A percentile compares a stretch with the other conserved stretches of the same genome.
These are phyloP conservation scores for Ceratocystis lukuohia DNA, from an alignment of 2,329 filamentous ascomycete genomes.

Conservation along the genomic window DNA sequence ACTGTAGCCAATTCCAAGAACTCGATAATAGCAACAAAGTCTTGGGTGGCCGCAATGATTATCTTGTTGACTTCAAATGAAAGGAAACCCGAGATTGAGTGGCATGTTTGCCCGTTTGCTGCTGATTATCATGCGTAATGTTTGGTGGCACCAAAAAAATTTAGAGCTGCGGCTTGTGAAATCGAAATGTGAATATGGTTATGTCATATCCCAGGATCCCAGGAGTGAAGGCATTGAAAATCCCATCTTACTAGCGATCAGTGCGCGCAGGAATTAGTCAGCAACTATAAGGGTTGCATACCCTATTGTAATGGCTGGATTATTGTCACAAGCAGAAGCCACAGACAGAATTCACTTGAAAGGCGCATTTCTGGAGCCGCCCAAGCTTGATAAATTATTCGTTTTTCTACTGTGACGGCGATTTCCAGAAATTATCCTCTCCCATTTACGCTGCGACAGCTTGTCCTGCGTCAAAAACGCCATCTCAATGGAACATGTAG, in stretches of 20 bases:
- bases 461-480: no score
- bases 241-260: not conserved
- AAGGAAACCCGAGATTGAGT: not conserved
- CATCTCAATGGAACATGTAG: no score
- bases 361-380: no score
- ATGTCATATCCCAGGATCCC: not conserved
- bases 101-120: not conserved
- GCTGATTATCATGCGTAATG: not conserved
- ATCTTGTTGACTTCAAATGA: not conserved
- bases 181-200: not conserved
- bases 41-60: not conserved
- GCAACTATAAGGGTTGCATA: no score
- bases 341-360: no score
- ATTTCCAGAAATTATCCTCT: no score
- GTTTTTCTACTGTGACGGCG: no score
- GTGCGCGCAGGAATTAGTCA: not conserved
- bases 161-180: not conserved
- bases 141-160: not conserved
- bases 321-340: no score
- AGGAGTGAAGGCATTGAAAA: not conserved
- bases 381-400: no score
- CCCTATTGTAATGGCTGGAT: no score
- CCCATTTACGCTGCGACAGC: no score
- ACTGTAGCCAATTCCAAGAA: not conserved
- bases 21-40: not conserved